Evolutionary conservation across 805 yeast species (phyloP).

Genomic region (Starmerella geochares): DNA sequence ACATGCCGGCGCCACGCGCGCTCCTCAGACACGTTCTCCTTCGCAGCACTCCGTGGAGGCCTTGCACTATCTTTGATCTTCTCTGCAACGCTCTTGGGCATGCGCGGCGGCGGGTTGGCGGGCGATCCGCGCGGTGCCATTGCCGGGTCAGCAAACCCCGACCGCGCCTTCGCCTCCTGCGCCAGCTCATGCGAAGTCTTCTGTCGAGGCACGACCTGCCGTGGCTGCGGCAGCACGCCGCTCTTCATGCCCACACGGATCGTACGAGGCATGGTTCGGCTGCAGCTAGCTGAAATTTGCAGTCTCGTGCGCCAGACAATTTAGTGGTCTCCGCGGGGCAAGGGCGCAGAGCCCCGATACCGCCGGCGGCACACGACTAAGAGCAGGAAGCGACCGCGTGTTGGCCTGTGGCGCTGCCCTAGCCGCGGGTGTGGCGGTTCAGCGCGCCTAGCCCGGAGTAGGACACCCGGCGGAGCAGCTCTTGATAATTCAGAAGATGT

Average conservation of each 20-base stretch:
- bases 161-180: conserved; percentile 42
- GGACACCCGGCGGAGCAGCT: no score
- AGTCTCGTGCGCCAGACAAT: not conserved
- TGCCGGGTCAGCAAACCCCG: conserved; percentile 58
- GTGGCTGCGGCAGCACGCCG: conserved; percentile 71
- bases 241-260: conserved; percentile 44
- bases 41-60: conserved; percentile 26
- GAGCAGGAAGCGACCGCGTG: no score
- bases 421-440: no score
- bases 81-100: conserved; percentile 41
- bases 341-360: not conserved
- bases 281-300: not conserved
- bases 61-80: conserved; percentile 47
- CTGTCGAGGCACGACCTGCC: conserved; percentile 60
- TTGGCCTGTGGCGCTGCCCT: no score
- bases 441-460: no score
- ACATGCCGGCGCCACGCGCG: conserved; percentile 42
- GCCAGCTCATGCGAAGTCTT: conserved; percentile 27
- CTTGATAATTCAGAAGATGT: no score
- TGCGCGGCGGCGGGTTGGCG: conserved; percentile 44
- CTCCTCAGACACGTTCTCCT: conserved; percentile 22
- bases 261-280: conserved; percentile 16
- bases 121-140: conserved; percentile 54
- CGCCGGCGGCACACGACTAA: no score
- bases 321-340: not conserved